Conservation (phyloP, 2,329 filamentous ascomycete species). For the Plectosphaerella plurivora region DNA sequence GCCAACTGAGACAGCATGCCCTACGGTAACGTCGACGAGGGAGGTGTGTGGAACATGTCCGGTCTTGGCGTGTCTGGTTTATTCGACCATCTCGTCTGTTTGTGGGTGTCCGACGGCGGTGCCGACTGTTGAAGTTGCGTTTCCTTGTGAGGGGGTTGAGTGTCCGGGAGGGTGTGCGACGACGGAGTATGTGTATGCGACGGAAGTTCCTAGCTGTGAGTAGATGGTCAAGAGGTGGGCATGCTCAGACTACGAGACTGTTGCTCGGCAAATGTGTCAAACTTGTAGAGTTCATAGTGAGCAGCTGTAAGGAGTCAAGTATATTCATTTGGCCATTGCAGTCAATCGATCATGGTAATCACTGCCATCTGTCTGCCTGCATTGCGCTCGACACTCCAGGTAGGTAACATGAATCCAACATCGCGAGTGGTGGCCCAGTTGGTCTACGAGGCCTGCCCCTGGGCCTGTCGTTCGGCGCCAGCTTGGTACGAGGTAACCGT, state of each 20-base stretch:
- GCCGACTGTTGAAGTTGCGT: conserved; percentile 4
- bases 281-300: too few relatives aligned
- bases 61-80: background rate
- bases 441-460: background rate
- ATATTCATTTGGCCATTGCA: too few relatives aligned
- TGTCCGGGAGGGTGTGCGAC: conserved; percentile 8
- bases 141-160: background rate
- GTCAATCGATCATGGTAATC: too few relatives aligned
- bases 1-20: background rate
- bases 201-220: conserved; percentile 4
- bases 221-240: too few relatives aligned
- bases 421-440: too few relatives aligned
- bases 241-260: too few relatives aligned
- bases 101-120: conserved; percentile 6
- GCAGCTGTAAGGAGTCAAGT: too few relatives aligned
- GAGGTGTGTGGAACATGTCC: conserved; percentile 6
- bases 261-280: too few relatives aligned
- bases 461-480: background rate
- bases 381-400: too few relatives aligned
- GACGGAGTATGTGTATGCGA: conserved; percentile 6
- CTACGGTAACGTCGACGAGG: conserved; percentile 3
- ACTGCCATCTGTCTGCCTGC: too few relatives aligned
- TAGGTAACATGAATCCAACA: too few relatives aligned
- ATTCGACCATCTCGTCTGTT: conserved; percentile 4
- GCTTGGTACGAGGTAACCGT: background rate